These are phyloP conservation scores for Lizanozyma gosingica DNA, from an alignment of 1,139 yeast genomes.

Conservation along the genomic window DNA sequence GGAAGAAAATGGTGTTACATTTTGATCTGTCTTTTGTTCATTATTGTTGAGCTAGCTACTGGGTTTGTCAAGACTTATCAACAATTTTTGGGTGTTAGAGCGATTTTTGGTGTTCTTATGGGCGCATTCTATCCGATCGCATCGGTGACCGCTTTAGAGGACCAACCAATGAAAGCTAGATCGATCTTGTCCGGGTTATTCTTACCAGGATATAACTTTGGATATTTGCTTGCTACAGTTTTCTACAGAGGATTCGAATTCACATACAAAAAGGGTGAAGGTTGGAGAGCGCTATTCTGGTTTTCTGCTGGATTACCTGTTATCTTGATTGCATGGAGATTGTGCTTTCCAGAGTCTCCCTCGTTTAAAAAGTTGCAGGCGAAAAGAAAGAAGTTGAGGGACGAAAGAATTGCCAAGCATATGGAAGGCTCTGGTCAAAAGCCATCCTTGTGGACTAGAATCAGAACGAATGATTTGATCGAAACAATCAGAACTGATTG, in stretches of 20 bases:
- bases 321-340: constrained; percentile 46
- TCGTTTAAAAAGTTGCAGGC: constrained; percentile 25
- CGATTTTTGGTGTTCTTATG: constrained; percentile 59
- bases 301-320: constrained; percentile 67
- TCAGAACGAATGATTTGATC: constrained; percentile 4
- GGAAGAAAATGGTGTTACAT: constrained; percentile 71
- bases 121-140: constrained; percentile 68
- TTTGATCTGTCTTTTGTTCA: constrained; percentile 41
- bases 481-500: constrained; percentile 28
- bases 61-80: constrained; percentile 59
- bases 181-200: constrained; percentile 60
- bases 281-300: constrained; percentile 79
- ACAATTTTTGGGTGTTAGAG: constrained; percentile 64
- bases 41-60: constrained; percentile 58
- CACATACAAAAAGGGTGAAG: constrained; percentile 29
- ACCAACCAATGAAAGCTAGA: constrained; percentile 53
- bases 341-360: constrained; percentile 51
- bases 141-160: constrained; percentile 60
- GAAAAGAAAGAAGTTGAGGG: constrained; percentile 11
- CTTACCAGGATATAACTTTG: constrained; percentile 70
- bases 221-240: constrained; percentile 55
- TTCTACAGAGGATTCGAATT: constrained; percentile 55
- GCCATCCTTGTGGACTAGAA: not conserved
- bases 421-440: constrained; percentile 1
- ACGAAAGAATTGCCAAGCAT: constrained; percentile 2